phyloP scores from a whole-genome alignment of 2,329 filamentous ascomycete genomes.

The Pseudogymnoascus sp. region DNA sequence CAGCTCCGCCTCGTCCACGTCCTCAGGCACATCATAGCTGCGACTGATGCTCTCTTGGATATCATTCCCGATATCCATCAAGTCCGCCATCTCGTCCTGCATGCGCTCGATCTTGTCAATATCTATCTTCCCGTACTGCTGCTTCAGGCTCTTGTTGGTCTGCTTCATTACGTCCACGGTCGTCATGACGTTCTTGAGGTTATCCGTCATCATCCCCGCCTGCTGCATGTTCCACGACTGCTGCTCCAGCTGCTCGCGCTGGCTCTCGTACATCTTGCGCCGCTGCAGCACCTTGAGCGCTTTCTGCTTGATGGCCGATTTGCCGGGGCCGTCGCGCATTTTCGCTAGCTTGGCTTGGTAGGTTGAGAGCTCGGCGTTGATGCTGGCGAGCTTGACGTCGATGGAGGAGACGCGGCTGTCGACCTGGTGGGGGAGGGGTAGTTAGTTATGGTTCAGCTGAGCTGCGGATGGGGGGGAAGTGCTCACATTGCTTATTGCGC shows the following conservation, averaged over 20 bases:
- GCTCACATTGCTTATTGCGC: conserved; percentile 71
- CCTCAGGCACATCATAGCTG: conserved; percentile 91
- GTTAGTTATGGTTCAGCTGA: conserved; percentile 15
- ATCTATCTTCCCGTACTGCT: conserved; percentile 95
- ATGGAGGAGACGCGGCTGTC: conserved; percentile 77
- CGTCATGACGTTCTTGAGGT: conserved; percentile 96
- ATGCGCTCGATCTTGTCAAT: conserved; percentile 95
- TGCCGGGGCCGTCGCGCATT: conserved; percentile 93
- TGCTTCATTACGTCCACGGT: conserved; percentile 97
- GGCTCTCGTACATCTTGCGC: conserved; percentile 86
- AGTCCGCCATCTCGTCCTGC: conserved; percentile 98
- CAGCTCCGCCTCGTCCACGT: conserved; percentile 91
- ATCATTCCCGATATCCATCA: conserved; percentile 96
- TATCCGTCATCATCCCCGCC: conserved; percentile 96
- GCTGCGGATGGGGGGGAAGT: background rate
- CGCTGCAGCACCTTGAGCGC: conserved; percentile 90
- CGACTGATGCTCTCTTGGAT: conserved; percentile 91
- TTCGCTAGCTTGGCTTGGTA: conserved; percentile 83
- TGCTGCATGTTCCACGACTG: conserved; percentile 99
- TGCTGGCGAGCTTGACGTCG: conserved; percentile 87
- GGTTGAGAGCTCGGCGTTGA: conserved; percentile 81
- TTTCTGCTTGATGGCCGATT: conserved; percentile 86
- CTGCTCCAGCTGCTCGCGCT: conserved; percentile 86
- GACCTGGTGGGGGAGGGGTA: conserved; percentile 41
- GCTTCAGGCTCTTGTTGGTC: conserved; percentile 83